phyloP scores from a whole-genome alignment of 345 rosid genomes.

The Dipteronia dyeriana region DNA sequence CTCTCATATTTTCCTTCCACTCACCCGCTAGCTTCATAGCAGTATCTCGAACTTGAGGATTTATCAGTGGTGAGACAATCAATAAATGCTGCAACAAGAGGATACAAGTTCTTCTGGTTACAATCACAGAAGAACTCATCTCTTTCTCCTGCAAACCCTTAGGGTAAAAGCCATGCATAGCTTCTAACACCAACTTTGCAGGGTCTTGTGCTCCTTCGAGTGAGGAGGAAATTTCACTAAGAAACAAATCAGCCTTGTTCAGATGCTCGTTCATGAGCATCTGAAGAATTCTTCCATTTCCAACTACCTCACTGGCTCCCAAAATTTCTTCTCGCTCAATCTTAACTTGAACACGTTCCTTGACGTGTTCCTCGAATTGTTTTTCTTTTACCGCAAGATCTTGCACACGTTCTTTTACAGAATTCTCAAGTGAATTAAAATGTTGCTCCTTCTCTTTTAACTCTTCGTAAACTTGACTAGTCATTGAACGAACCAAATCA shows the following conservation, averaged over 20 bases:
- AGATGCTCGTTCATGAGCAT: slow-evolving; percentile 47
- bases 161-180: slow-evolving; percentile 48
- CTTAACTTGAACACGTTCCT: not conserved
- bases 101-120: slow-evolving; percentile 45
- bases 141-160: slow-evolving; percentile 29
- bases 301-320: not conserved
- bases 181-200: slow-evolving; percentile 60
- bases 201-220: slow-evolving; percentile 46
- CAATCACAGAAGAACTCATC: slow-evolving; percentile 29
- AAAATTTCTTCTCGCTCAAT: slow-evolving; percentile 18
- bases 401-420: no score
- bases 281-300: slow-evolving; percentile 49
- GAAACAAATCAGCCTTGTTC: slow-evolving; percentile 32
- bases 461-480: no score
- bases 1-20: slow-evolving; percentile 43
- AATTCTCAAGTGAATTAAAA: no score
- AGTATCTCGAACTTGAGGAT: slow-evolving; percentile 32
- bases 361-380: no score
- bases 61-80: slow-evolving; percentile 38
- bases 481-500: no score
- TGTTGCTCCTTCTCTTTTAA: no score
- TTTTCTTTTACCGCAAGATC: no score
- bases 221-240: slow-evolving; percentile 26
- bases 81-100: slow-evolving; percentile 51
- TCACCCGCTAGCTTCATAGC: slow-evolving; percentile 41